Conservation (phyloP, 1,284 basidiomycete genomes). For the Porogramme epimiltina region DNA sequence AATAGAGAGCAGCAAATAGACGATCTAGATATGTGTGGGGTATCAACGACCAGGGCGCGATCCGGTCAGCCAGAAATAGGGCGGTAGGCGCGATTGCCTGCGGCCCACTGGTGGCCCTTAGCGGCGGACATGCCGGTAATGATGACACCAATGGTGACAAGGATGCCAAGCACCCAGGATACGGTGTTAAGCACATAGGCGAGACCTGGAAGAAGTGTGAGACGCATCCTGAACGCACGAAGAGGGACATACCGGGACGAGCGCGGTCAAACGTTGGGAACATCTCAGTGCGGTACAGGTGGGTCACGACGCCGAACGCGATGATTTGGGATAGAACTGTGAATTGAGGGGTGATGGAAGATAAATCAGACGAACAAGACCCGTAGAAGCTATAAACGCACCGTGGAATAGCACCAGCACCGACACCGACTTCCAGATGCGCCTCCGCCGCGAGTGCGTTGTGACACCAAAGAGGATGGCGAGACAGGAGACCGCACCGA, state of each 20-base stretch:
- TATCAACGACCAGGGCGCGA: background rate
- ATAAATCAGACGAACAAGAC: background rate
- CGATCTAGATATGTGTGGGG: background rate
- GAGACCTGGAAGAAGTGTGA: conserved; percentile 42
- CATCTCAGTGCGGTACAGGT: conserved; percentile 49
- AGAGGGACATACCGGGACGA: conserved; percentile 51
- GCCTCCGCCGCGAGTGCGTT: conserved; percentile 68
- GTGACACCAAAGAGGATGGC: conserved; percentile 68
- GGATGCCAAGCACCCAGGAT: conserved; percentile 60
- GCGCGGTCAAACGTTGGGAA: conserved; percentile 59
- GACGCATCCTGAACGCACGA: background rate
- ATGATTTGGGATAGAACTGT: conserved; percentile 61
- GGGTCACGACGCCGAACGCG: conserved; percentile 66
- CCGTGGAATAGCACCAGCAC: conserved; percentile 63
- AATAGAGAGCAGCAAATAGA: background rate
- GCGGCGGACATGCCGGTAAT: conserved; percentile 68
- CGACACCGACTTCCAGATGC: conserved; percentile 74
- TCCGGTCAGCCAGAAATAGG: conserved; percentile 42
- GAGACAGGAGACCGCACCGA: conserved; percentile 56
- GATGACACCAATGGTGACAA: conserved; percentile 55
- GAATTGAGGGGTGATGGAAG: background rate
- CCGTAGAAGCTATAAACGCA: conserved; percentile 30
- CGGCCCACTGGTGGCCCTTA: conserved; percentile 71
- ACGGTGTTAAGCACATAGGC: conserved; percentile 60
- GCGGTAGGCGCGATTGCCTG: conserved; percentile 69